These are phyloP conservation scores for Hyaloscypha variabilis DNA, from an alignment of 495 filamentous ascomycete genomes.

Conservation along the genomic window DNA sequence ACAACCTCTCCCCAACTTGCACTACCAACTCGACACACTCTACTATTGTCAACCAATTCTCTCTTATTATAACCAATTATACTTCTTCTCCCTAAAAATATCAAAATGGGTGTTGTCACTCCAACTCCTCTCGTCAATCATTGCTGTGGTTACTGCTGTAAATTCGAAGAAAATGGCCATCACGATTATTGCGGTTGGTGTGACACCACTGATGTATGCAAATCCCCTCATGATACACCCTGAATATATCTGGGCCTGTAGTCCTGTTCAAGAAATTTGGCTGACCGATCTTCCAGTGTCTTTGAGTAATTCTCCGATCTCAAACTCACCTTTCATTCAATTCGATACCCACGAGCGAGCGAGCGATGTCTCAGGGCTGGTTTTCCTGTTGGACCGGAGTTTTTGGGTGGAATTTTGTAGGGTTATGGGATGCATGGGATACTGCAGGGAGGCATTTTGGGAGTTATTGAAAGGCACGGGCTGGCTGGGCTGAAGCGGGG, in stretches of 20 bases:
- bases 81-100: background rate
- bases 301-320: background rate
- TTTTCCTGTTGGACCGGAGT: conserved; percentile 2
- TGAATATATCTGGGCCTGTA: background rate
- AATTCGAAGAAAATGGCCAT: conserved; percentile 25
- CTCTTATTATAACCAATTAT: background rate
- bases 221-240: background rate
- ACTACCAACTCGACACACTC: background rate
- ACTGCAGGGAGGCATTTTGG: background rate
- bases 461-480: background rate
- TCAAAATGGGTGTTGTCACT: conserved; percentile 21
- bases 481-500: background rate
- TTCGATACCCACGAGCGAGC: background rate
- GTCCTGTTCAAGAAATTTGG: background rate
- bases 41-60: background rate
- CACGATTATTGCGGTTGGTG: conserved; percentile 33
- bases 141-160: conserved; percentile 35
- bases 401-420: background rate
- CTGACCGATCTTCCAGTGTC: background rate
- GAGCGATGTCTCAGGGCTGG: background rate
- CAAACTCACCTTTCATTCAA: background rate
- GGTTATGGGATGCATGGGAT: background rate
- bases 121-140: conserved; percentile 27
- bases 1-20: background rate
- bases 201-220: conserved; percentile 15